Percentiles rank a stretch among this genome's conserved stretches.
Evolutionary conservation across 2,329 filamentous ascomycete species (phyloP).

Genomic region (Onygena corvina): DNA sequence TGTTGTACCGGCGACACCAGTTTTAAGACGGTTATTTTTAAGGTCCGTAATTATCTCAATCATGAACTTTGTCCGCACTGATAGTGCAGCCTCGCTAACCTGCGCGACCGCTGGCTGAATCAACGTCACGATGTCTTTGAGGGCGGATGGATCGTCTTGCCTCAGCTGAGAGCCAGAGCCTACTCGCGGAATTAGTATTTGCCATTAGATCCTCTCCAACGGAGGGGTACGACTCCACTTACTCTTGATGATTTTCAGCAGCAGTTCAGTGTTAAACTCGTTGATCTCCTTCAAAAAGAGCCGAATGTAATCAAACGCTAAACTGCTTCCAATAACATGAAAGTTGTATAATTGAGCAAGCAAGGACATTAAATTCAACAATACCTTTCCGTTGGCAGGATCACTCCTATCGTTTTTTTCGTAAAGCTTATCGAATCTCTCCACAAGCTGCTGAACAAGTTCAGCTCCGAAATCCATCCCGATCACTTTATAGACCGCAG

Average conservation of each 20-base stretch:
- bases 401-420: constrained; percentile 20
- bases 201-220: constrained; percentile 4
- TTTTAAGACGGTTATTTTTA: constrained; percentile 85
- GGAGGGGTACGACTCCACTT: constrained; percentile 15
- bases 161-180: constrained; percentile 69
- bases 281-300: constrained; percentile 62
- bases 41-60: constrained; percentile 90
- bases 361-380: constrained; percentile 67
- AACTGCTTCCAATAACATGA: constrained; percentile 66
- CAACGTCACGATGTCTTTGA: constrained; percentile 77
- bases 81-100: constrained; percentile 57
- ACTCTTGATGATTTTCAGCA: constrained; percentile 70
- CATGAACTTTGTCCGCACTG: constrained; percentile 91
- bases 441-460: constrained; percentile 64
- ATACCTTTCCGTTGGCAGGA: constrained; percentile 44
- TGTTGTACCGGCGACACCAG: constrained; percentile 55
- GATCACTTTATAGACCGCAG: constrained; percentile 74
- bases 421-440: constrained; percentile 59
- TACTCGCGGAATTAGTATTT: constrained; percentile 16
- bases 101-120: constrained; percentile 61
- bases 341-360: constrained; percentile 86
- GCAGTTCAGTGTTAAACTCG: constrained; percentile 76
- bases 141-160: constrained; percentile 72
- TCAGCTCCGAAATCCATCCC: constrained; percentile 85
- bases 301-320: constrained; percentile 85